Conservation (phyloP, 768 basidiomycete species). For the Hypsizygus marmoreus region DNA sequence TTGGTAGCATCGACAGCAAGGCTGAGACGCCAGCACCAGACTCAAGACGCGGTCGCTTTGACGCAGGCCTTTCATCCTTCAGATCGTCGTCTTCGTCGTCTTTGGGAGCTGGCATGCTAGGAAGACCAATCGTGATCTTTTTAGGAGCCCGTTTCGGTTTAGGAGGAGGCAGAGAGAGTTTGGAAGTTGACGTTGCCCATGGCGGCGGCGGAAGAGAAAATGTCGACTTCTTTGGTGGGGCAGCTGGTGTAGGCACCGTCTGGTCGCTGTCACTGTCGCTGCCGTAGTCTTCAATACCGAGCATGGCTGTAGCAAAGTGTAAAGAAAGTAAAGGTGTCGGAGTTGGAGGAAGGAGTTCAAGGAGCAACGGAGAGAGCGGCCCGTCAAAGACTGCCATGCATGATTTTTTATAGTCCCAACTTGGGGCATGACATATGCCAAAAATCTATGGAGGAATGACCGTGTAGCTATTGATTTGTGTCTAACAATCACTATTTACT, state of each 20-base stretch:
- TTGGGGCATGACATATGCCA: background rate
- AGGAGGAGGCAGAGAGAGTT: conserved; percentile 15
- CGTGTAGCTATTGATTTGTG: conserved; percentile 1
- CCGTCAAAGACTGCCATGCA: too few relatives aligned
- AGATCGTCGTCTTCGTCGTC: conserved; percentile 42
- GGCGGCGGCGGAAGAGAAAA: conserved; percentile 31
- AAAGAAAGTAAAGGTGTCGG: background rate
- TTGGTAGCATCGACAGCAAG: conserved; percentile 72
- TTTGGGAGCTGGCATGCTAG: conserved; percentile 37
- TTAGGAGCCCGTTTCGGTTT: conserved; percentile 50
- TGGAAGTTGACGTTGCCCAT: conserved; percentile 24
- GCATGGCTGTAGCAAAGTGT: conserved; percentile 42
- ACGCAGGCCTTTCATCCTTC: conserved; percentile 45
- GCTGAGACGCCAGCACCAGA: conserved; percentile 64
- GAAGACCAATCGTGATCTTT: conserved; percentile 65
- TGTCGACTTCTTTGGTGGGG: conserved; percentile 14
- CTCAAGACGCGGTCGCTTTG: conserved; percentile 59
- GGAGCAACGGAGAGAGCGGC: too few relatives aligned
- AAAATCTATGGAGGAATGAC: conserved; percentile 25
- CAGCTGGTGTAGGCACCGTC: conserved; percentile 8
- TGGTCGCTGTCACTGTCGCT: conserved; percentile 56
- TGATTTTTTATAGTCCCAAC: too few relatives aligned
- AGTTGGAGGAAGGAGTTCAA: background rate
- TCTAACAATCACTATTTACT: conserved; percentile 1
- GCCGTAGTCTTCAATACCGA: conserved; percentile 76